These are phyloP conservation scores for Huiozyma naganishii DNA, from an alignment of 805 yeast genomes.

Conservation along the genomic window DNA sequence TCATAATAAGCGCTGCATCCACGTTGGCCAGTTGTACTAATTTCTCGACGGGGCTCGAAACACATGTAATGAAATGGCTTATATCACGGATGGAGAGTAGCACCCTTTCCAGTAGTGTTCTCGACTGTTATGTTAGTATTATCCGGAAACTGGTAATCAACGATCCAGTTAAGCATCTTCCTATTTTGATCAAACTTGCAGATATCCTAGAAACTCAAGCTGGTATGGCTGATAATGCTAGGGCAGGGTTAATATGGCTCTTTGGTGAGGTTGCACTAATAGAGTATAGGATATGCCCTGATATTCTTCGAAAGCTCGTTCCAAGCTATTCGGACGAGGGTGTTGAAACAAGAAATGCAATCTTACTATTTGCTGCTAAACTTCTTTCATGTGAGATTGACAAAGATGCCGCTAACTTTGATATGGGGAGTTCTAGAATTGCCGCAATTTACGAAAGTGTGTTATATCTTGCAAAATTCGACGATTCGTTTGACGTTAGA, in stretches of 20 bases:
- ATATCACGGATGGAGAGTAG: slow-evolving; percentile 33
- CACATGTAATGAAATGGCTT: slow-evolving; percentile 54
- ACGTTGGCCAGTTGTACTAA: slow-evolving; percentile 54
- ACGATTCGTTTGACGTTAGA: slow-evolving; percentile 62
- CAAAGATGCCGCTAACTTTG: slow-evolving; percentile 16
- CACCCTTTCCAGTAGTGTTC: slow-evolving; percentile 24
- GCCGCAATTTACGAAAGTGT: slow-evolving; percentile 50
- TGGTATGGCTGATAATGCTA: slow-evolving; percentile 38
- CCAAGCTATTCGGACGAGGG: slow-evolving; percentile 44
- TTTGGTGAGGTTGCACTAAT: slow-evolving; percentile 65
- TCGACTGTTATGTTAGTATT: slow-evolving; percentile 61
- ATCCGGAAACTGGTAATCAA: slow-evolving; percentile 63
- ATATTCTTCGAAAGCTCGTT: slow-evolving; percentile 52
- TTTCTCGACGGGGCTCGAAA: slow-evolving; percentile 37
- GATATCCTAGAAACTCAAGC: slow-evolving; percentile 19
- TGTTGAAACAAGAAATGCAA: slow-evolving; percentile 55
- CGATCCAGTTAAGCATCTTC: slow-evolving; percentile 41
- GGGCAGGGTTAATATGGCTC: slow-evolving; percentile 82
- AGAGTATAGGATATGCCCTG: slow-evolving; percentile 53
- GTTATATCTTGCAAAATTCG: slow-evolving; percentile 60
- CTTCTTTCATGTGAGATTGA: slow-evolving; percentile 47
- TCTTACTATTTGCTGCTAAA: slow-evolving; percentile 65
- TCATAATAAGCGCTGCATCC: slow-evolving; percentile 41
- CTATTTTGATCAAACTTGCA: slow-evolving; percentile 44
- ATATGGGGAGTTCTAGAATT: slow-evolving; percentile 27